These are phyloP conservation scores for Corynespora cassiicola DNA, from an alignment of 2,329 filamentous ascomycete species.

Conservation along the genomic window DNA sequence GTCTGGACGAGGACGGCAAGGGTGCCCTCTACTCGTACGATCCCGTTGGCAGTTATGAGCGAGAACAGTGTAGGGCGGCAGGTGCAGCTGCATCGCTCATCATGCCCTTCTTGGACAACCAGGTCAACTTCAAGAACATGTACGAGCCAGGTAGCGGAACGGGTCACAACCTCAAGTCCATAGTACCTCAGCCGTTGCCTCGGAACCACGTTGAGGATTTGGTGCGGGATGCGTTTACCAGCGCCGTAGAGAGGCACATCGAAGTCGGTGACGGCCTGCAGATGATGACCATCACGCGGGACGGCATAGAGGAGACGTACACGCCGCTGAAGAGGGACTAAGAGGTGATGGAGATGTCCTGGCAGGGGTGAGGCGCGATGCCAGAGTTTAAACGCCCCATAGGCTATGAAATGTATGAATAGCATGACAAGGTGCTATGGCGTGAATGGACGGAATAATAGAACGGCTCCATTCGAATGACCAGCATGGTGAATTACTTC, in stretches of 20 bases:
- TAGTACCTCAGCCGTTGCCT: constrained; percentile 72
- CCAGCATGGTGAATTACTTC: too few relatives aligned
- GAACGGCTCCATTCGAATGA: too few relatives aligned
- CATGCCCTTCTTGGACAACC: constrained; percentile 99
- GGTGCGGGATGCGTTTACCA: constrained; percentile 97
- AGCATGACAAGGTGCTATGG: constrained; percentile 17
- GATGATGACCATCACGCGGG: constrained; percentile 88
- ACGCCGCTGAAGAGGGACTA: constrained; percentile 75
- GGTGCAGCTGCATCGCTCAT: constrained; percentile 93
- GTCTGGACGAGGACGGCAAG: constrained; percentile 91
- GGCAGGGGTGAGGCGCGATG: constrained; percentile 40
- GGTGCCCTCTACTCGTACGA: constrained; percentile 98
- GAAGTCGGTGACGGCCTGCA: constrained; percentile 97
- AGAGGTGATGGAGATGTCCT: constrained; percentile 1
- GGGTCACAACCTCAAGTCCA: constrained; percentile 79
- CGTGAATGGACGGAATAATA: too few relatives aligned
- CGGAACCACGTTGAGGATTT: constrained; percentile 79
- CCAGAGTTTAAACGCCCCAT: constrained; percentile 46
- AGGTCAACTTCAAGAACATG: constrained; percentile 99
- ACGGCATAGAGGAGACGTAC: constrained; percentile 87
- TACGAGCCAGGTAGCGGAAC: constrained; percentile 86
- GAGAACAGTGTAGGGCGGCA: constrained; percentile 93
- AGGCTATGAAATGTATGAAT: constrained; percentile 35
- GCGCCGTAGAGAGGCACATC: constrained; percentile 97
- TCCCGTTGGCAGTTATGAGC: constrained; percentile 95